phyloP scores from a whole-genome alignment of 139 green algal species.

The Yamagishiella unicocca region DNA sequence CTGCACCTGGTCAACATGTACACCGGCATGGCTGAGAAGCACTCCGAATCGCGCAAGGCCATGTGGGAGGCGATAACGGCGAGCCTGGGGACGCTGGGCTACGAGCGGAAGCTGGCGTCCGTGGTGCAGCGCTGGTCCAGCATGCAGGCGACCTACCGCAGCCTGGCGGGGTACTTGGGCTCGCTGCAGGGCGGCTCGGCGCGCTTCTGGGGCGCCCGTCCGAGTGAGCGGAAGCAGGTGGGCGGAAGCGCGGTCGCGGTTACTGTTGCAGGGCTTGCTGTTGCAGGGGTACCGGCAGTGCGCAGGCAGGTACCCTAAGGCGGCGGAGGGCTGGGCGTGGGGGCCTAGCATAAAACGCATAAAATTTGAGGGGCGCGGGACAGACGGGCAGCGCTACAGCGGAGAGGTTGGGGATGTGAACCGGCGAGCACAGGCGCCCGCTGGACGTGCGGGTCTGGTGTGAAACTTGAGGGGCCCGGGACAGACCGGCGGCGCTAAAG shows the following conservation, averaged over 20 bases:
- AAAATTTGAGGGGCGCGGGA: no score
- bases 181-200: background rate
- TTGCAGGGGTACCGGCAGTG: no score
- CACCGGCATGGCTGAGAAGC: background rate
- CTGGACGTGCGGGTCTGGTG: no score
- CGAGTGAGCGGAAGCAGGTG: constrained; percentile 18
- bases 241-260: background rate
- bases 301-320: no score
- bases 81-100: background rate
- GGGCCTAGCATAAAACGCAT: no score
- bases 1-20: constrained; percentile 6
- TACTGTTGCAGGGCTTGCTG: no score
- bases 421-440: no score
- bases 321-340: no score
- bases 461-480: no score
- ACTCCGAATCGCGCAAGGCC: background rate
- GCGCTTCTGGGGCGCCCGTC: constrained; percentile 11
- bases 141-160: background rate
- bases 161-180: background rate
- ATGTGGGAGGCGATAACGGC: background rate
- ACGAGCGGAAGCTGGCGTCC: background rate
- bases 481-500: no score
- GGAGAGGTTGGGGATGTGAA: no score
- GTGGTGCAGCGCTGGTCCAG: background rate
- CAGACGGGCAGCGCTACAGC: no score